Evolutionary conservation across 2,329 filamentous ascomycete species (phyloP), one percentile per base, ranked within the genome.

Genomic region (Cordyceps farinosa): DNA sequence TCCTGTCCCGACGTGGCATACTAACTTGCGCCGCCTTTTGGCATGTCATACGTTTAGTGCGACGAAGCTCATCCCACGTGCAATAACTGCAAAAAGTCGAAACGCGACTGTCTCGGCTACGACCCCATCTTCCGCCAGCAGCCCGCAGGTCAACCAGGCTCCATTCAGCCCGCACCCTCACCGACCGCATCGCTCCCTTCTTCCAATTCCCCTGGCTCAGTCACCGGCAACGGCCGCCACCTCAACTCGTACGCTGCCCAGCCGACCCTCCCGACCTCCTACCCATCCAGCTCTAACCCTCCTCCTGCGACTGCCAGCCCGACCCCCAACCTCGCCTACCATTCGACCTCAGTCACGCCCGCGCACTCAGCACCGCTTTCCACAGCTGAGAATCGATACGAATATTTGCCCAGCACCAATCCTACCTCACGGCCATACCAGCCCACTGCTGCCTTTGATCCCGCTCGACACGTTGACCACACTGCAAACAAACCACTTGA

Each of bases 31-130:
- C 54, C 54, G 15, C 64, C 62, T 58, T 66, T 56, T 69, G 70
- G 71, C 69, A 54, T 65, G 65, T 69, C 63, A 61, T 68, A 65
- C 66, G 65, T 69, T 69, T 75, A 97, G 95, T 99, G 95, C 79
- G 95, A 98, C 85, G 95, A 99, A 82, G 88, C 87, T 65, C 92
- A 97, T 76, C 95, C 95, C 29, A 88, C 89, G 65, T 99, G 95
- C 82, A 88, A 92, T 78, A 92, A 95, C 73, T 95, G 91, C 79
- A 88, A 89, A 73, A 95, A 95, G 76, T 92, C 90, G 69, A 95
- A 94, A 78, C 90, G 91, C 72, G 90, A 94, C 71, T 95, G 91
- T 72, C 75, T 92, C 55, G 91, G 91, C 62, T 95, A 95, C 84
- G 91, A 95, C 72, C 90, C 91, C 44, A 91, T 94, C 71, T 95